Base-by-base conservation (phyloP, 352 stramenopile genomes). In the Phytophthora meadii region DNA sequence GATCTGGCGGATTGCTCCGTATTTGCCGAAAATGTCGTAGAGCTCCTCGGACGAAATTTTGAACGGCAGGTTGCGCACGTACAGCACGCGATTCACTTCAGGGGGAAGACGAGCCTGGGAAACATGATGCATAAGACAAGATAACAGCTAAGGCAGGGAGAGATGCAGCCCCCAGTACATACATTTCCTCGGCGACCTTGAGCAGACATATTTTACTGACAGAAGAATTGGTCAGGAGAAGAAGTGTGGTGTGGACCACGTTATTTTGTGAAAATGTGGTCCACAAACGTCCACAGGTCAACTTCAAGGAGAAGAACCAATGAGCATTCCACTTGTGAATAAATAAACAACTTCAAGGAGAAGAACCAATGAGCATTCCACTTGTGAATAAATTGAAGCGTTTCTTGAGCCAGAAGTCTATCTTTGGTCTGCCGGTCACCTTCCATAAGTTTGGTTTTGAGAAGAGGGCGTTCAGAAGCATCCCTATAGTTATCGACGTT, bases 11-110 rank as follows among this genome's bases (percentile, higher is more conserved):
- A 99, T 98, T n/a, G 98, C 96, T 47, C 98, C 98, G 84, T 99
- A 99, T 76, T 99, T 99, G 54, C 97, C 98, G 79, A 99, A 99
- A 37, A 99, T 99, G 72, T 99, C 97, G 84, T 99, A 99, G 60
- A 99, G 90, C 64, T 99, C 98, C 47, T 99, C 97, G 11, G 95
- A 88, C 15, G 97, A 99, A 57, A 99, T 95, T 74, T 98, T 99
- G 76, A 99, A 99, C 17, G 98, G 98, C 48, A 99, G 82, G 79
- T 99, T 99, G 34, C 97, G 93, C 61, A 98, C 93, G 69, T 97
- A 98, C 30, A 99, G 70, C 54, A 99, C 97, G 37, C 97, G 91
- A 79, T 99, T 99, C 10, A 99, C 98, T 82, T 99, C 98, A 8
- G 98, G 98, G 24, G 98, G 97, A 11, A 99, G 85, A 22, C 95